A percentile compares a stretch with the other conserved stretches of the same genome.
Evolutionary conservation across 306 rosid genomes (phyloP).

Genomic region (Vachellia collinsii): DNA sequence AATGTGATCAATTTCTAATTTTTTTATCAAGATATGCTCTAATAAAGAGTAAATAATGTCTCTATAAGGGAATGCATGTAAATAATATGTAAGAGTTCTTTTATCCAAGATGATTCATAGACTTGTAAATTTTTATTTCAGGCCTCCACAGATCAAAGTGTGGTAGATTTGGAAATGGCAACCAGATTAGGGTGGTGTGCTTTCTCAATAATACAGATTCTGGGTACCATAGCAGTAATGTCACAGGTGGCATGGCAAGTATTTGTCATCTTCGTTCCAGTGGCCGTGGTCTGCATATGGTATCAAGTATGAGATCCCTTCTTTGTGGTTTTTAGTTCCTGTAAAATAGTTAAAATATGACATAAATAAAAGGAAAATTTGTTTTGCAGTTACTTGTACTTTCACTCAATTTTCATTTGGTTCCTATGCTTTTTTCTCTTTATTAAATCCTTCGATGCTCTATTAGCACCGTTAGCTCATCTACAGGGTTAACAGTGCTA

Average conservation of each 20-base stretch:
- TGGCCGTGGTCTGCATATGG: constrained; percentile 85
- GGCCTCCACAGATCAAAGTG: constrained; percentile 97
- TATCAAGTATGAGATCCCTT: constrained; percentile 71
- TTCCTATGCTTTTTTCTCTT: too few species aligned
- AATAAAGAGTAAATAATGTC: not conserved
- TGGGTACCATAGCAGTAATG: constrained; percentile 93
- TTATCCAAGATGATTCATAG: constrained; percentile 9
- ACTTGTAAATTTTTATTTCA: constrained; percentile 45
- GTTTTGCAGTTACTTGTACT: too few species aligned
- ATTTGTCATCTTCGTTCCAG: constrained; percentile 85
- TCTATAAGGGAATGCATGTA: not conserved
- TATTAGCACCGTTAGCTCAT: too few species aligned
- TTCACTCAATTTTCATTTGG: too few species aligned
- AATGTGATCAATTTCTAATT: constrained; percentile 12
- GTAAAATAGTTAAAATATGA: too few species aligned
- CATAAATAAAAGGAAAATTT: too few species aligned
- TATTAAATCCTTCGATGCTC: too few species aligned
- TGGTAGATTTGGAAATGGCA: constrained; percentile 87
- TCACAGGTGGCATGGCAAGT: constrained; percentile 98
- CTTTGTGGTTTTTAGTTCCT: not conserved
- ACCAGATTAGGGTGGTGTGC: constrained; percentile 91
- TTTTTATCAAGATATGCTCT: not conserved
- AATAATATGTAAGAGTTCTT: not conserved
- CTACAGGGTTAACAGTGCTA: too few species aligned
- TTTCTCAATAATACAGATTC: constrained; percentile 78